These are phyloP conservation scores for Mortierella sp. DNA, from an alignment of 371 early-diverging fungal genomes.

Conservation along the genomic window DNA sequence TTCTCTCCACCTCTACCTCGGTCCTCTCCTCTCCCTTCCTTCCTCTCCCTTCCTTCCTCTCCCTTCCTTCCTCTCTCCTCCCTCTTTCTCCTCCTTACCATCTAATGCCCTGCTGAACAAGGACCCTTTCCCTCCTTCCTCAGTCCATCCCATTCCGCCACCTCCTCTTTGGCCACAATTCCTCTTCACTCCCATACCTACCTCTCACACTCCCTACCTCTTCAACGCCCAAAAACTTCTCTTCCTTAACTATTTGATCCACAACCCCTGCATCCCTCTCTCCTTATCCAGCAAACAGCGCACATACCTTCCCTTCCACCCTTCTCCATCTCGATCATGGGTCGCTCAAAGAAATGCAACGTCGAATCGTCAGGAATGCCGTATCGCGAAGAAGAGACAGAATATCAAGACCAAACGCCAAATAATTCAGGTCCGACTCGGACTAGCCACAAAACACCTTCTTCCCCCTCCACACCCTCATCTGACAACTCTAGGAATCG, in stretches of 20 bases:
- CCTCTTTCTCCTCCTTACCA: neutral
- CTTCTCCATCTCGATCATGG: neutral
- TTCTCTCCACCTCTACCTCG: neutral
- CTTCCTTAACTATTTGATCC: too few relatives aligned
- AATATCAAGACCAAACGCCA: conserved; percentile 31
- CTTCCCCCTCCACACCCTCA: neutral
- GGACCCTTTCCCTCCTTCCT: neutral
- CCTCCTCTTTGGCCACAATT: neutral
- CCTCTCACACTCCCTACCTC: neutral
- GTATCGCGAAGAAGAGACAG: conserved; percentile 30
- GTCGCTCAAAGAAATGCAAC: neutral
- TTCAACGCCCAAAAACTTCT: neutral
- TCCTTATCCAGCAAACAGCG: neutral
- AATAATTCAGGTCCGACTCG: conserved; percentile 13
- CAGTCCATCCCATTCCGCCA: neutral
- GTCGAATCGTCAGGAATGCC: conserved; percentile 9
- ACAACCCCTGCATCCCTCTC: neutral
- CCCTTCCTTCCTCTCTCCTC: neutral
- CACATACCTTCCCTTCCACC: neutral
- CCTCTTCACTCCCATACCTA: neutral
- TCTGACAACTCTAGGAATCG: neutral
- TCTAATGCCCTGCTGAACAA: conserved; percentile 1
- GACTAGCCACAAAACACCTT: conserved; percentile 8
- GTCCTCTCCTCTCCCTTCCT: neutral
- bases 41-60: neutral